Evolutionary conservation across 129 eudicot species (phyloP).

Genomic region (Scalesia atractyloides): DNA sequence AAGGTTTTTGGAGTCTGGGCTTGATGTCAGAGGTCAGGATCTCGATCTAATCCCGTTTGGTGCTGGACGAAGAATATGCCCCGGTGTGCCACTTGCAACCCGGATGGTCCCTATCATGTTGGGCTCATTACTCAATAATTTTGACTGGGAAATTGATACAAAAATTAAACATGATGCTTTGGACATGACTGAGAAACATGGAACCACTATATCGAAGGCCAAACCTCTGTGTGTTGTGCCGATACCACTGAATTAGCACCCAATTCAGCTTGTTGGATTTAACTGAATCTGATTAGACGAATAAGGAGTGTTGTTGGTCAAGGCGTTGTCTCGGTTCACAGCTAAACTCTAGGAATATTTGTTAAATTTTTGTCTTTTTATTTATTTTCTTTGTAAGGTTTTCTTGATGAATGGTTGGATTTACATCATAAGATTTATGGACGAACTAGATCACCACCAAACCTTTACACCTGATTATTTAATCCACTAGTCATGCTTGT

Average conservation of each 20-base stretch:
- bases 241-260: background rate
- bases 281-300: too few relatives aligned
- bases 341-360: too few relatives aligned
- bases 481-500: too few relatives aligned
- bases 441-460: too few relatives aligned
- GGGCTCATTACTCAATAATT: slow-evolving; percentile 35
- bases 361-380: too few relatives aligned
- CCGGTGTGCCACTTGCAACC: slow-evolving; percentile 38
- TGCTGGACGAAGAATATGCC: slow-evolving; percentile 40
- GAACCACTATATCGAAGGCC: slow-evolving; percentile 31
- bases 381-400: too few relatives aligned
- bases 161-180: background rate
- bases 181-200: slow-evolving; percentile 28
- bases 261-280: too few relatives aligned
- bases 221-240: slow-evolving; percentile 28
- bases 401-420: too few relatives aligned
- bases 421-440: too few relatives aligned
- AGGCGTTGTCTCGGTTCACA: too few relatives aligned
- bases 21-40: slow-evolving; percentile 30
- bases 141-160: slow-evolving; percentile 24
- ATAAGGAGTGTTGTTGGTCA: too few relatives aligned
- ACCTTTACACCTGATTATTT: too few relatives aligned
- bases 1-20: slow-evolving; percentile 19
- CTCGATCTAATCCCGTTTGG: slow-evolving; percentile 41
- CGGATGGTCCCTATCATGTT: slow-evolving; percentile 34